Evolutionary conservation across 1,284 basidiomycete species (phyloP).

Genomic region (Cryptococcus sp.): DNA sequence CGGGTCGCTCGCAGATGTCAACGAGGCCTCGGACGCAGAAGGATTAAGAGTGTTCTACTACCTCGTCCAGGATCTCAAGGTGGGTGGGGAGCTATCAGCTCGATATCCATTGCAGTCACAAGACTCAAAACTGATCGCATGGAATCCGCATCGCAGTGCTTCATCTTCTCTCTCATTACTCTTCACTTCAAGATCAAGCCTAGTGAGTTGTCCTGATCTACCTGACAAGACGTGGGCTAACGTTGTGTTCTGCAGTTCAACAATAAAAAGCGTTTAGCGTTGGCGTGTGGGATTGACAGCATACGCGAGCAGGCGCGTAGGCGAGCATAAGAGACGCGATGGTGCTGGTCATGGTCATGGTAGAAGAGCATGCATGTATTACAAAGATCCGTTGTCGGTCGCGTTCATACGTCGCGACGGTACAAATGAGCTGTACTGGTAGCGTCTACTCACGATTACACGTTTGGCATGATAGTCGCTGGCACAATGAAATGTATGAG

Average conservation of each 20-base stretch:
- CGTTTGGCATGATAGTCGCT: no score
- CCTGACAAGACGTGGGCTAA: conserved; percentile 1
- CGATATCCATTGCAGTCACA: background rate
- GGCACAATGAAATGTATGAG: no score
- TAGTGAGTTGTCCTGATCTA: conserved; percentile 51
- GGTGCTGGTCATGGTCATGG: background rate
- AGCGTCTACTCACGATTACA: no score
- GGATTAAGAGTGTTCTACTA: conserved; percentile 99
- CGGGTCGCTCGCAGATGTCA: conserved; percentile 92
- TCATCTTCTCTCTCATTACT: conserved; percentile 95
- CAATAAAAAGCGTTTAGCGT: conserved; percentile 5
- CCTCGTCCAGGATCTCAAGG: conserved; percentile 95
- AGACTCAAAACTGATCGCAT: conserved; percentile 6
- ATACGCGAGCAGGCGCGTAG: background rate
- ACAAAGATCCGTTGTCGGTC: conserved; percentile 1
- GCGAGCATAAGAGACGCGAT: background rate
- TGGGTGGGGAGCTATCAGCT: conserved; percentile 47
- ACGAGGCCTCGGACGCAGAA: conserved; percentile 96
- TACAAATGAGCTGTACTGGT: no score
- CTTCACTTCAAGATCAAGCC: conserved; percentile 99
- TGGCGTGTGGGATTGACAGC: background rate
- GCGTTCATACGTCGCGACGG: background rate
- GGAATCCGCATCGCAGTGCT: conserved; percentile 64
- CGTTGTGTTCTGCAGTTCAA: conserved; percentile 10
- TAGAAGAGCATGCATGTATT: conserved; percentile 11